Percentiles rank a stretch among this genome's conserved stretches.
Conservation (phyloP, 2,329 filamentous ascomycete species). For the Dactylellina sp. region DNA sequence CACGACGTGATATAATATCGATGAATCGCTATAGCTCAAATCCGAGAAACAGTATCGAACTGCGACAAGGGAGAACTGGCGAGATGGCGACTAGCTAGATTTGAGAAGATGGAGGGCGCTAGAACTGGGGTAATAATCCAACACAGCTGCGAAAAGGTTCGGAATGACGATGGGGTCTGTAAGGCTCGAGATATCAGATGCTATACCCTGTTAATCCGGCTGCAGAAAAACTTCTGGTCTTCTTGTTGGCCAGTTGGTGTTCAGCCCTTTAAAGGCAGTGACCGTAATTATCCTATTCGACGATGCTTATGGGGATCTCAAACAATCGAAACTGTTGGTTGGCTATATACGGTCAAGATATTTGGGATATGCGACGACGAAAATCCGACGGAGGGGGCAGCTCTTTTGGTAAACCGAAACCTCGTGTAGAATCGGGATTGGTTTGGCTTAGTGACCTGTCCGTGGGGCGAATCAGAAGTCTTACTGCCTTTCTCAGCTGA, state of each 20-base stretch:
- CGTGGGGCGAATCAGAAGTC: constrained; percentile 51
- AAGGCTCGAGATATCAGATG: constrained; percentile 27
- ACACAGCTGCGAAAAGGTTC: constrained; percentile 21
- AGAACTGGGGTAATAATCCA: constrained; percentile 29
- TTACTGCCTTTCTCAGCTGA: constrained; percentile 26
- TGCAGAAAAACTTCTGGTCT: constrained; percentile 49
- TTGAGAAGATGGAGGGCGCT: constrained; percentile 40
- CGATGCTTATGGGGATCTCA: constrained; percentile 46
- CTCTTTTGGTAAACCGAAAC: constrained; percentile 29
- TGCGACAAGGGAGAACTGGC: constrained; percentile 38
- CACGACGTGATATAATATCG: constrained; percentile 21
- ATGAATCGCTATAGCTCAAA: constrained; percentile 34
- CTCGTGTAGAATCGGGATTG: constrained; percentile 56
- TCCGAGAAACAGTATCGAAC: constrained; percentile 31
- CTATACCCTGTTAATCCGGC: constrained; percentile 36
- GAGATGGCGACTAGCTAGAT: constrained; percentile 35
- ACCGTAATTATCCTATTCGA: constrained; percentile 58
- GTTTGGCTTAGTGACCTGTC: constrained; percentile 29
- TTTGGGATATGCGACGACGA: constrained; percentile 37
- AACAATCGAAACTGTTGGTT: constrained; percentile 44
- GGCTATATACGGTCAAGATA: constrained; percentile 47
- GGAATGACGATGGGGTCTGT: constrained; percentile 47
- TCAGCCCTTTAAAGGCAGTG: constrained; percentile 41
- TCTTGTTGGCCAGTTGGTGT: constrained; percentile 49
- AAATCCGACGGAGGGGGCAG: constrained; percentile 46